Evolutionary conservation across 108 stramenopile genomes (phyloP), one percentile per base, ranked within the genome.

Genomic region (Pelagomonas calceolata): DNA sequence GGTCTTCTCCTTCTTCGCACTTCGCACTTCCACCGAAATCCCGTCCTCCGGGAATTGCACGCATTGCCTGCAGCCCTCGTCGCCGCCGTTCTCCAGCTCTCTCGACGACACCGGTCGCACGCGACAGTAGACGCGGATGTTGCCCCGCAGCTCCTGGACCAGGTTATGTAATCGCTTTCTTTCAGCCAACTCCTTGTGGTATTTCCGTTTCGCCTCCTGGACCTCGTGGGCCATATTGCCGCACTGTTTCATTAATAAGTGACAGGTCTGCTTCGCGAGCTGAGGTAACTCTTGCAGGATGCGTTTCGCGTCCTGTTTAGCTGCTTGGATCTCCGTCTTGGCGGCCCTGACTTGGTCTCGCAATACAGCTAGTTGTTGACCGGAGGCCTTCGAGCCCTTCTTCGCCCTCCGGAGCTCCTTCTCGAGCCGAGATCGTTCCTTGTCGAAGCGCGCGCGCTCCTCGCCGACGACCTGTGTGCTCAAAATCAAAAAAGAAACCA

Each of bases 41-140:
- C 65, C 68, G 29, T 77, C 75, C 60, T 34, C 44, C 4, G 77
- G 72, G 66, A 68, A 73, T 12, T 16, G 18, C 4, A 75, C 78
- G 64, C 73, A 73, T 12, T 64, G 32, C 32, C 63, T 36, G 29
- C 46, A 3, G 37, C 32, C 30, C 32, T 71, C 79, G 44, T 64
- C 70, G 10, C 76, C 79, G 30, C 43, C 63, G 17, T 26, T 21
- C 32, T 65, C 39, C 7, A 17, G 51, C 43, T 76, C 79, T 18
- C 64, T 18, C 32, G 37, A 36, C 12, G 66, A 63, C 30, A 77
- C 74, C 12, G 86, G 86, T 16, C 86, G 80, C 30, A 78, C 80
- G 44, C 86, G 78, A 39, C 73, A 65, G 44, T 80, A 84, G 60
- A 86, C 86, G n/a, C 84, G 78, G 36, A 86, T 86, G 72, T 86